Evolutionary conservation across 495 filamentous ascomycete species (phyloP).

Genomic region (Aspergillus olivimuriae): DNA sequence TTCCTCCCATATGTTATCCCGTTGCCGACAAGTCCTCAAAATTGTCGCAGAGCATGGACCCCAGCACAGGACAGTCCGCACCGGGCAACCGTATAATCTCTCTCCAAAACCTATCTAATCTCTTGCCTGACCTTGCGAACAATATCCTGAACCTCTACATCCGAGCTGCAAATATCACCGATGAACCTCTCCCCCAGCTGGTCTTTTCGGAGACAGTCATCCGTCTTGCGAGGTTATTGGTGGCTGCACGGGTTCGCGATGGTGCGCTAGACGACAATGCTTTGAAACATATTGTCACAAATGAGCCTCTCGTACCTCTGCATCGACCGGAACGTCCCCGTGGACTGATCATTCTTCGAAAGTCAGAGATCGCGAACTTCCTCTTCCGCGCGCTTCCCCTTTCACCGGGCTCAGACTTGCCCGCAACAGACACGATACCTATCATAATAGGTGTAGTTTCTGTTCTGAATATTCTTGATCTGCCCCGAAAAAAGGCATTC

Average conservation of each 20-base stretch:
- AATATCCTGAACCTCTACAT: slow-evolving; percentile 79
- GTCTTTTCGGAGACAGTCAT: slow-evolving; percentile 78
- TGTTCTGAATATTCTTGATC: slow-evolving; percentile 66
- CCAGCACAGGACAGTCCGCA: slow-evolving; percentile 26
- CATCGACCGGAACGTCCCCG: slow-evolving; percentile 37
- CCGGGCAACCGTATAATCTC: slow-evolving; percentile 48
- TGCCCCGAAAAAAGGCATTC: slow-evolving; percentile 80
- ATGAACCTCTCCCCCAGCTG: slow-evolving; percentile 74
- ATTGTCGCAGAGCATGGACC: slow-evolving; percentile 38
- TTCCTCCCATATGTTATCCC: slow-evolving; percentile 58
- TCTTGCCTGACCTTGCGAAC: slow-evolving; percentile 71
- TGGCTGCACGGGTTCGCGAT: slow-evolving; percentile 60
- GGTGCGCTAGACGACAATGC: slow-evolving; percentile 63
- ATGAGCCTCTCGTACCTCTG: slow-evolving; percentile 36
- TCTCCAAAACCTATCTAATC: slow-evolving; percentile 53
- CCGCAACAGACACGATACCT: slow-evolving; percentile 62
- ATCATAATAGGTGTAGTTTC: slow-evolving; percentile 84
- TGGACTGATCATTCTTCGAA: slow-evolving; percentile 35
- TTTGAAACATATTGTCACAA: slow-evolving; percentile 60
- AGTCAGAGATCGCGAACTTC: slow-evolving; percentile 61
- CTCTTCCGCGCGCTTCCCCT: slow-evolving; percentile 69
- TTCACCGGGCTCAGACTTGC: slow-evolving; percentile 49
- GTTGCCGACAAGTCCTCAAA: slow-evolving; percentile 48
- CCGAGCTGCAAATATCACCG: slow-evolving; percentile 64
- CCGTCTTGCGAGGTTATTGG: slow-evolving; percentile 67